Base-by-base conservation (phyloP, 352 stramenopile species). In the Blastocystis sp. region DNA sequence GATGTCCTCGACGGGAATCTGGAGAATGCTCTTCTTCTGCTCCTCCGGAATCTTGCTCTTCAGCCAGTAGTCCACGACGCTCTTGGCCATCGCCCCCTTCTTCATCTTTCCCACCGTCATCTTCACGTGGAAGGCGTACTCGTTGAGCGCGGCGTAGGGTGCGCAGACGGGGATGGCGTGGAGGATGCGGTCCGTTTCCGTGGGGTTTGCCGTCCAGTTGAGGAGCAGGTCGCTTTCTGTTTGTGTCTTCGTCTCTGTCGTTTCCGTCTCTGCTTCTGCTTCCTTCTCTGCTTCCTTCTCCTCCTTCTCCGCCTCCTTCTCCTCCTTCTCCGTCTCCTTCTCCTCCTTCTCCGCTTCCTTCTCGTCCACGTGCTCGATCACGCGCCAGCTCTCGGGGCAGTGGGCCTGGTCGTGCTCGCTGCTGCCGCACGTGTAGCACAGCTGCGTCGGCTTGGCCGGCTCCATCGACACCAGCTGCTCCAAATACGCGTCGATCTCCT, bases 51-150 rank as follows among this genome's bases (percentile, higher is more conserved):
- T 91, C 88, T 2, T 93, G 89, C 5, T 92, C 89, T n/a, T 76
- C 76, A 5, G 88, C 89, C 40, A 89, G 45, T 2, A 89, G 62
- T 95, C 92, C 90, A 95, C 92, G 7, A 92, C 91, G 70, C 93
- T 91, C 90, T 94, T 94, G 28, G 91, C 92, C 0, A 93, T 92
- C 81, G 94, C 94, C 74, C 93, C 93, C 89, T 95, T 94, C 91
- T 95, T 95, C 89, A 93, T 91, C 60, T 87, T 92, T 11, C 93
- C 93, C 0, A 92, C 92, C 0, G 91, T 93, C 23, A 95, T 89
- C 89, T 95, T 95, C 65, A 95, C 92, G 89, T 94, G 94, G 91
- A 94, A 95, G 81, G 93, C 94, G 89, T 92, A 94, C 87, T 93
- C 93, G 67, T 88, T 90, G 70, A 95, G 90, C 71, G 92, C 92